phyloP scores from a whole-genome alignment of 2,329 filamentous ascomycete species.

The Pestalotiopsis sp. region DNA sequence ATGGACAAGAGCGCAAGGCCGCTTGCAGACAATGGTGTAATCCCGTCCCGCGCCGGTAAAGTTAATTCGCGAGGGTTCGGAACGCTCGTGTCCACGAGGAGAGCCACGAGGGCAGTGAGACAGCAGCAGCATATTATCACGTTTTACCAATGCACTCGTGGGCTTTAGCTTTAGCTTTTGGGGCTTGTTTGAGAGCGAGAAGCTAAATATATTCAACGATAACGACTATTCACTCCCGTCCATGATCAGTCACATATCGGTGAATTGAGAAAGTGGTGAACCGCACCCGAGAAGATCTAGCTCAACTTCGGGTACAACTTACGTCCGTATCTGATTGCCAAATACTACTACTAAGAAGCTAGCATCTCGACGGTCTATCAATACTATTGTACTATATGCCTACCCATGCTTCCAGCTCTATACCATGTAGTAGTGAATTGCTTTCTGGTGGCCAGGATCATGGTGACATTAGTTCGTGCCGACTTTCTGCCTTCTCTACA shows the following conservation, averaged over 20 bases:
- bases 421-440: no score
- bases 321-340: conserved; percentile 4
- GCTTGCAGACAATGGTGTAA: neutral
- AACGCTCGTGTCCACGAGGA: neutral
- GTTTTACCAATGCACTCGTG: neutral
- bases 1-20: neutral
- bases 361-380: conserved; percentile 18
- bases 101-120: neutral
- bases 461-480: no score
- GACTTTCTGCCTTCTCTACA: no score
- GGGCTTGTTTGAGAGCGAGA: neutral
- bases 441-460: no score
- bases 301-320: neutral
- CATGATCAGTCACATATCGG: neutral
- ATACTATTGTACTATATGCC: neutral
- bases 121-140: neutral
- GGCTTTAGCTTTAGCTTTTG: neutral
- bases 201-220: neutral
- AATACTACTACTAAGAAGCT: neutral
- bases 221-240: neutral
- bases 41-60: neutral
- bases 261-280: neutral
- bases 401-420: conserved; percentile 1
- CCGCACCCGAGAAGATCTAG: neutral
- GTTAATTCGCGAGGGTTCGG: neutral